Base-by-base conservation (phyloP, 495 filamentous ascomycete species). In the Xylaria grammica region DNA sequence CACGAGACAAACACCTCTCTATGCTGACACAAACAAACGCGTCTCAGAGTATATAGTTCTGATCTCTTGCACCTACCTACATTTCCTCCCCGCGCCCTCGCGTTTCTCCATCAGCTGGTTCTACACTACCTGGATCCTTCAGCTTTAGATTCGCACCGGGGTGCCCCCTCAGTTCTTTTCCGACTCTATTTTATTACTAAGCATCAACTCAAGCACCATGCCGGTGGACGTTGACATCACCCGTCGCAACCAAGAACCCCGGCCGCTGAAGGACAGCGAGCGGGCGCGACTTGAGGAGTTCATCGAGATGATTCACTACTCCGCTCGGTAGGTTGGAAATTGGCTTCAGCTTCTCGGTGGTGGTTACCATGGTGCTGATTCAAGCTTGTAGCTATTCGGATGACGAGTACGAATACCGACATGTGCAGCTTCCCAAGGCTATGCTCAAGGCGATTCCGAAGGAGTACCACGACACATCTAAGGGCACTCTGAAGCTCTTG, bases 381-480 rank as follows among this genome's bases (percentile, higher is more conserved):
- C 17, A 29, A 32, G 45, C 24, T 42, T 34, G 45, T 55, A 96
- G 93, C 68, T 97, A 97, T 75, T 89, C 86, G n/a, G 94, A 97
- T 73, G 84, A 86, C 78, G 86, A 94, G 76, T 94, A 81, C 74
- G 94, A 97, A 79, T 97, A 96, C 77, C 92, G 95, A 54, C 95
- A 99, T 76, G 95, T 99, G 29, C 94, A 97, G 75, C 87, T 99
- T 27, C 95, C 95, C 4, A 98, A 98, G 77, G 89, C 90, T 52
- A 99, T 99, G 95, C 86, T 99, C 46, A 99, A 98, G 78, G 90
- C 87, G 34, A 98, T 99, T 66, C 95, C 95, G 13, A 86, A 93
- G 74, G 96, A 96, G 58, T 99, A 98, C 76, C 96, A 97, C 72
- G 95, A 98, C 71, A 85, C 86, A 32, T 79, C 88, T 20, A 93